Conservation (phyloP, 805 yeast genomes). For the Nadsonia fulvescens region DNA sequence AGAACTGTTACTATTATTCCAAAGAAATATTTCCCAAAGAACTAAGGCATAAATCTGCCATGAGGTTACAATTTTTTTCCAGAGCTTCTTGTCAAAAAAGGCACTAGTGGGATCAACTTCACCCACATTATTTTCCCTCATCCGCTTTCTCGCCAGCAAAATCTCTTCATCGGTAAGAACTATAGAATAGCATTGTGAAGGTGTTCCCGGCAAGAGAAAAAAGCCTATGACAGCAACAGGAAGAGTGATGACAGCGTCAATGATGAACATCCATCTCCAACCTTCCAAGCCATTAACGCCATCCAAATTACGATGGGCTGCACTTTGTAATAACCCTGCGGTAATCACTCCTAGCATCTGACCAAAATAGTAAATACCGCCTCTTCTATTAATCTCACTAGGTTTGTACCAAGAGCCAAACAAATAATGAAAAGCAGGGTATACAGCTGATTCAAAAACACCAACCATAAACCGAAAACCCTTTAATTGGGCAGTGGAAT, state of each 20-base stretch:
- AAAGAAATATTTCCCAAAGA: conserved; percentile 37
- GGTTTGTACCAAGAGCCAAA: conserved; percentile 40
- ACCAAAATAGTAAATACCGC: conserved; percentile 43
- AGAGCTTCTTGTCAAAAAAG: conserved; percentile 25
- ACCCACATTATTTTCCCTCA: conserved; percentile 10
- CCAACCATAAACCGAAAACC: conserved; percentile 52
- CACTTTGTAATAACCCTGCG: conserved; percentile 44
- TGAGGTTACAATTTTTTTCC: conserved; percentile 33
- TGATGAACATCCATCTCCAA: conserved; percentile 61
- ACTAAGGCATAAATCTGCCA: conserved; percentile 45
- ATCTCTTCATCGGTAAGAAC: conserved; percentile 41
- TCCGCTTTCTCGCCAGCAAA: conserved; percentile 29
- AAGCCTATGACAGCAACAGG: conserved; percentile 39
- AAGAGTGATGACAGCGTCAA: conserved; percentile 43
- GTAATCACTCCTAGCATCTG: conserved; percentile 45
- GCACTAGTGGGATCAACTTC: conserved; percentile 3
- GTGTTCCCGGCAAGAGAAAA: conserved; percentile 48
- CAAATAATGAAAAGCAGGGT: conserved; percentile 27
- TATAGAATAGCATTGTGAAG: conserved; percentile 33
- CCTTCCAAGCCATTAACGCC: conserved; percentile 38
- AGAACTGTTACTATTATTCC: conserved; percentile 36
- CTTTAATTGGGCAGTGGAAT: conserved; percentile 32
- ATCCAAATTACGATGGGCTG: conserved; percentile 27
- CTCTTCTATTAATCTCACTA: conserved; percentile 40
- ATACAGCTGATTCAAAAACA: conserved; percentile 49